A percentile compares a stretch with the other conserved stretches of the same genome.
Evolutionary conservation across 129 eudicot genomes (phyloP).

Genomic region (Deinandra increscens): DNA sequence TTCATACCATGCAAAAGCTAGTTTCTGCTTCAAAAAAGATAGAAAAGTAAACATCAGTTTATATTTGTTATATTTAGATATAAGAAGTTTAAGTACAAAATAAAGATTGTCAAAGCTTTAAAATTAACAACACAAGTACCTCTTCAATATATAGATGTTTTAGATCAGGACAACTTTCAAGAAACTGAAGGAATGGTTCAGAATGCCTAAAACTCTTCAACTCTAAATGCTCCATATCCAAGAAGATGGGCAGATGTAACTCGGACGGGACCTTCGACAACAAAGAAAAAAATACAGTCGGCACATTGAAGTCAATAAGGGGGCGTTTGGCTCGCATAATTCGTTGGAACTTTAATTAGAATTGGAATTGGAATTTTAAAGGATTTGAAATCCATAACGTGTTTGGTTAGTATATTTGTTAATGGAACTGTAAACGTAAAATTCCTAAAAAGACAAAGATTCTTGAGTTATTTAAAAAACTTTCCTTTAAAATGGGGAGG

Average conservation of each 20-base stretch:
- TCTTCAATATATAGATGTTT: conserved; percentile 3
- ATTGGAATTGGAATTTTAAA: no score
- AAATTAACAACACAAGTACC: background rate
- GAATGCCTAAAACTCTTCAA: background rate
- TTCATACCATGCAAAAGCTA: background rate
- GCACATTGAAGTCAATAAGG: no score
- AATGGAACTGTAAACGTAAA: no score
- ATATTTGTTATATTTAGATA: background rate
- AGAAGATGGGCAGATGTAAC: background rate
- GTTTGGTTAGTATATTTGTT: no score
- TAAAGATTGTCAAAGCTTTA: background rate
- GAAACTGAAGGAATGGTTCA: background rate
- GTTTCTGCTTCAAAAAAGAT: background rate
- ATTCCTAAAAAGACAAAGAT: no score
- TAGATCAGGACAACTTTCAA: background rate
- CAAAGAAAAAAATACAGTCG: background rate
- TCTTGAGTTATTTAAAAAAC: no score
- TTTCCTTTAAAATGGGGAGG: no score
- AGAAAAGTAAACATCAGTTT: no score
- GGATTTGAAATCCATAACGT: no score
- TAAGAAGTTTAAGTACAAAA: background rate
- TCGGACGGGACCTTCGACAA: background rate
- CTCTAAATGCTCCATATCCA: conserved; percentile 11
- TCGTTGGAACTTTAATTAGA: no score
- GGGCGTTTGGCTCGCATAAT: no score